Base-by-base conservation (phyloP, 805 yeast genomes). In the Diddensiella caesifluorescens region DNA sequence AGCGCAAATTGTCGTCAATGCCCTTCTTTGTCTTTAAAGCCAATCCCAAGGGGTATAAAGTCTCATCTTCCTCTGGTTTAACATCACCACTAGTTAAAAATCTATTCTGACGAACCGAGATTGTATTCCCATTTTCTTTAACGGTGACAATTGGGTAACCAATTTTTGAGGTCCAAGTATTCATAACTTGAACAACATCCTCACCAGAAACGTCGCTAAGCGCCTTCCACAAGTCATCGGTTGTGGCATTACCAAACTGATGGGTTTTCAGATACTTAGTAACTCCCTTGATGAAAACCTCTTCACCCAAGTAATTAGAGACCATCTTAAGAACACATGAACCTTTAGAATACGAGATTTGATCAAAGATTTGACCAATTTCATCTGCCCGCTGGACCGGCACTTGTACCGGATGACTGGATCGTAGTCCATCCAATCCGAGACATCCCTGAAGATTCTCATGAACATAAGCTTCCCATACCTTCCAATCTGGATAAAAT, bases 361-460 rank as follows among this genome's bases (percentile, higher is more conserved):
- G 77, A 56, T 85, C 95, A 59, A 85, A 85, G 15, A 83, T 78
- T 64, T 85, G 89, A 59, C 81, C 83, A 48, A 85, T 80, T 52
- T 85, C 92, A 48, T 76, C 74, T 3, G 90, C 90, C 55, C 80
- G 77, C 51, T 73, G 64, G n/a, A 86, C 86, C 9, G 83, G 83
- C 5, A 85, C 94, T 62, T 83, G 84, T 46, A 85, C 78, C 4
- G 95, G 89, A 61, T 86, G 95, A 4, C 90, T 80, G 52, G 66
- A 58, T 41, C 71, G 79, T 49, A 87, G 71, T 6, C 86, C 76
- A 60, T 87, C 95, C 48, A 87, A 71, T 5, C 72, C 63, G 56
- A 87, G 71, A 22, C 94, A 94, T 50, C 72, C 71, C 64, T 83
- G 90, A 56, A 83, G 75, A 49, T 81, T 74, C 54, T 79, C 89